A percentile compares a stretch with the other conserved stretches of the same genome.
phyloP scores from a whole-genome alignment of 768 basidiomycete species.

The Trametes cinnabarina region DNA sequence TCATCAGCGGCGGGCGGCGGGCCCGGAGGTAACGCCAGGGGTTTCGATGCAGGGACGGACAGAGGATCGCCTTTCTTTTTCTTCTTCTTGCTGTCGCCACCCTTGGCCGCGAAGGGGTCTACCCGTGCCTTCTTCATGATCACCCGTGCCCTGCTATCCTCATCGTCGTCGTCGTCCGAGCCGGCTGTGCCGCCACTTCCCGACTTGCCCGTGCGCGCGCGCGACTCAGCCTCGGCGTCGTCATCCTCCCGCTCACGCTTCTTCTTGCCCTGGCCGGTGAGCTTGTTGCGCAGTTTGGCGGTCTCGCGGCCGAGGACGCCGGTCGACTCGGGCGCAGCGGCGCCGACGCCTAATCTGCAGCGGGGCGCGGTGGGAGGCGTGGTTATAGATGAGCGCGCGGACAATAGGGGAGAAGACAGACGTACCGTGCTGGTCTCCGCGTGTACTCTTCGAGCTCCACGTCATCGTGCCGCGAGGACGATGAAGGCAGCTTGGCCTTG shows the following conservation, averaged over 20 bases:
- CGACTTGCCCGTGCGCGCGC: not conserved
- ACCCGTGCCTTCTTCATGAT: slow-evolving; percentile 57
- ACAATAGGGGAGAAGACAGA: not conserved
- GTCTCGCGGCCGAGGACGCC: slow-evolving; percentile 48
- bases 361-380: slow-evolving; percentile 2
- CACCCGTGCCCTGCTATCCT: slow-evolving; percentile 56
- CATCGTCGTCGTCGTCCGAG: slow-evolving; percentile 43
- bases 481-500: slow-evolving; percentile 19
- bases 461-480: slow-evolving; percentile 25
- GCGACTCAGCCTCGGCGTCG: slow-evolving; percentile 38
- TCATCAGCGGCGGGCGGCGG: not conserved
- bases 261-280: slow-evolving; percentile 52
- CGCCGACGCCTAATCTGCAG: slow-evolving; percentile 72
- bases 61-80: slow-evolving; percentile 20
- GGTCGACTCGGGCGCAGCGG: slow-evolving; percentile 50
- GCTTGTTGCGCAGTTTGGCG: slow-evolving; percentile 60
- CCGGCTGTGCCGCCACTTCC: slow-evolving; percentile 9
- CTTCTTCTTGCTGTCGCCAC: slow-evolving; percentile 44
- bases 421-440: slow-evolving; percentile 70
- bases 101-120: slow-evolving; percentile 53
- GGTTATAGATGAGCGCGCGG: slow-evolving; percentile 1
- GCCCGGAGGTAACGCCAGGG: not conserved
- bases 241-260: slow-evolving; percentile 49
- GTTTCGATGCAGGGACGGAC: not conserved
- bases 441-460: slow-evolving; percentile 65